phyloP scores from a whole-genome alignment of 75 land plant species.

The Picea glauca region DNA sequence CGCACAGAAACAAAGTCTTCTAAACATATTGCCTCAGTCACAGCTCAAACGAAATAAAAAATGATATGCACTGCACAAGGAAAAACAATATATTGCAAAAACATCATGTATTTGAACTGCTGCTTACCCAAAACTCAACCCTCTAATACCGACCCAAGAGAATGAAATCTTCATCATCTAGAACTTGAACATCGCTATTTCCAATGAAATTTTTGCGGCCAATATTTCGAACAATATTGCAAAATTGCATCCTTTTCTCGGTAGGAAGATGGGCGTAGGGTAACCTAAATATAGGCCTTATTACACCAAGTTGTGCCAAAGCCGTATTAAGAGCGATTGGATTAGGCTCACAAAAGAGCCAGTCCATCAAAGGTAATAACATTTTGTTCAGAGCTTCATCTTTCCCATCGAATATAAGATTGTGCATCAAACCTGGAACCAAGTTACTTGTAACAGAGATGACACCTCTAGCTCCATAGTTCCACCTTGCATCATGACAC shows the following conservation, averaged over 20 bases:
- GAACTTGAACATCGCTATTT: constrained; percentile 55
- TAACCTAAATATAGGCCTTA: constrained; percentile 73
- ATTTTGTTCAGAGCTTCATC: constrained; percentile 48
- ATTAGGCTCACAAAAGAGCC: constrained; percentile 84
- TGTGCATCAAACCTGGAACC: constrained; percentile 65
- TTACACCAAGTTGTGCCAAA: constrained; percentile 76
- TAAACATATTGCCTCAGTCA: too few relatives aligned
- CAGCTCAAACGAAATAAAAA: too few relatives aligned
- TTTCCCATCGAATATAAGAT: constrained; percentile 55
- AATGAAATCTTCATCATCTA: constrained; percentile 73
- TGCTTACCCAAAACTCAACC: too few relatives aligned
- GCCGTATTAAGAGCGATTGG: constrained; percentile 90
- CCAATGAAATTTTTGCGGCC: constrained; percentile 83
- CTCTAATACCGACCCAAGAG: constrained; percentile 50
- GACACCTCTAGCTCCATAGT: constrained; percentile 71
- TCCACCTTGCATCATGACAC: constrained; percentile 91
- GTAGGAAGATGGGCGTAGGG: constrained; percentile 68
- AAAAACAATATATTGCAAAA: too few relatives aligned
- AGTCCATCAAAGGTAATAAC: constrained; percentile 64
- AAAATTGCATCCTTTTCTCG: constrained; percentile 59
- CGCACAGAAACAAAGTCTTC: too few relatives aligned
- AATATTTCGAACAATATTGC: constrained; percentile 49
- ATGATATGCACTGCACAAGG: too few relatives aligned
- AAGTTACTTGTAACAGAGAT: constrained; percentile 83
- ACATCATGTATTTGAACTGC: too few relatives aligned